Evolutionary conservation across 225 moss, liverwort and hornwort species (phyloP).

Genomic region (Pleurozium schreberi): DNA sequence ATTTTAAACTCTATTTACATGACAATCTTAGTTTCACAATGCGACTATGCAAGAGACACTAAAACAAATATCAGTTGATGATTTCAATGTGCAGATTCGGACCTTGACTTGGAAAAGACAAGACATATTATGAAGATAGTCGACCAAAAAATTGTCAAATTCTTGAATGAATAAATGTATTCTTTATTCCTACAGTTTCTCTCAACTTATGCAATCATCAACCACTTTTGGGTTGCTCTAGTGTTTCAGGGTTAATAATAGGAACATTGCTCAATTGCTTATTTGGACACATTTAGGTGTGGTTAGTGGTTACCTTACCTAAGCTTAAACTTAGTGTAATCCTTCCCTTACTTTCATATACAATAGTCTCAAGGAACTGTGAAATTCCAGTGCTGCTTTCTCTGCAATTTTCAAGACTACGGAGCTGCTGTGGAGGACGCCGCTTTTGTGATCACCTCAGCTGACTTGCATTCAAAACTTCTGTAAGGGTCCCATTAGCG

Average conservation of each 20-base stretch:
- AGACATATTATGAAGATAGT: background rate
- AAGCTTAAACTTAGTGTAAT: too few species aligned
- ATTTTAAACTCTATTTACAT: background rate
- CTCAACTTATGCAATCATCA: background rate
- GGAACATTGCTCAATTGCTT: background rate
- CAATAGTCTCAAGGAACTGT: background rate
- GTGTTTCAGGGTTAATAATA: fast-evolving
- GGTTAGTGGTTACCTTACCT: background rate
- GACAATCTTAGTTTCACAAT: background rate
- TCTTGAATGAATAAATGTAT: background rate
- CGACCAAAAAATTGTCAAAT: background rate
- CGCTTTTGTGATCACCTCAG: background rate
- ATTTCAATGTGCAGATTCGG: too few species aligned
- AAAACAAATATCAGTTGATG: too few species aligned
- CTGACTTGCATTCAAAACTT: background rate
- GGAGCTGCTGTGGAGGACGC: background rate
- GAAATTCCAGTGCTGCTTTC: background rate
- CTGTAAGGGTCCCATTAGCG: background rate
- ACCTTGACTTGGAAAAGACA: fast-evolving
- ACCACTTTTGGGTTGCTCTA: background rate
- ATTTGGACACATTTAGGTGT: background rate
- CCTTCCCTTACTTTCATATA: background rate
- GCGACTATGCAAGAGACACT: background rate
- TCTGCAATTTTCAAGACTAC: background rate
- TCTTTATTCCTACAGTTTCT: background rate